Percentiles rank a stretch among this genome's conserved stretches.
phyloP scores from a whole-genome alignment of 2,329 filamentous ascomycete species.

The Fusarium sterilihyphosum region DNA sequence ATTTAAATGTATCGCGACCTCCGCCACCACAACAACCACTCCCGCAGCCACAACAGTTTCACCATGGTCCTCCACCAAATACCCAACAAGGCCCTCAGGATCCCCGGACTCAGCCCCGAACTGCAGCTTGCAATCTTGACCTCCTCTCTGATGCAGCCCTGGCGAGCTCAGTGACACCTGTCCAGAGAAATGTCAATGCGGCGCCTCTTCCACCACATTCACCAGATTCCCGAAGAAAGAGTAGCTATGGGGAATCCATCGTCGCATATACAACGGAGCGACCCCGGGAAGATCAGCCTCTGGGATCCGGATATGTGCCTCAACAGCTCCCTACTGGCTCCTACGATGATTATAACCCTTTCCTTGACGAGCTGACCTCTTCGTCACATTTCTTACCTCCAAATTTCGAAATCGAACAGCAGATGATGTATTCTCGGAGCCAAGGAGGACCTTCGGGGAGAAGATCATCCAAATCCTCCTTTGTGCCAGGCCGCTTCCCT shows the following conservation, averaged over 20 bases:
- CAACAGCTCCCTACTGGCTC: constrained; percentile 46
- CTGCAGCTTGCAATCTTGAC: constrained; percentile 65
- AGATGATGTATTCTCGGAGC: constrained; percentile 62
- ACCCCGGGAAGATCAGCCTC: constrained; percentile 56
- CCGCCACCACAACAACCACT: constrained; percentile 43
- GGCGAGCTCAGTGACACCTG: constrained; percentile 63
- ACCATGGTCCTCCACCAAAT: constrained; percentile 49
- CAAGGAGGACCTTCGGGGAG: constrained; percentile 52
- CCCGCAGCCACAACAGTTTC: constrained; percentile 49
- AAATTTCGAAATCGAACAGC: constrained; percentile 63
- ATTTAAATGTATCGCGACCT: constrained; percentile 39
- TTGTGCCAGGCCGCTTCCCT: constrained; percentile 64
- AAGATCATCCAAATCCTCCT: constrained; percentile 58
- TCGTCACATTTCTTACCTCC: constrained; percentile 66
- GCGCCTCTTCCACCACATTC: constrained; percentile 54
- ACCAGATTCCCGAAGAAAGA: constrained; percentile 55
- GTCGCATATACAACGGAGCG: constrained; percentile 58
- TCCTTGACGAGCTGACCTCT: constrained; percentile 66
- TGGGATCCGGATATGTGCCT: constrained; percentile 52
- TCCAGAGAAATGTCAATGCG: constrained; percentile 61
- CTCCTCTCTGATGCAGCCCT: constrained; percentile 69
- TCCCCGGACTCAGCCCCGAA: constrained; percentile 56
- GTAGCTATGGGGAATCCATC: constrained; percentile 58
- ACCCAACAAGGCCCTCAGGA: constrained; percentile 57
- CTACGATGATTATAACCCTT: constrained; percentile 68